Conservation (phyloP, 2,329 filamentous ascomycete species). For the Aspergillus ustus region DNA sequence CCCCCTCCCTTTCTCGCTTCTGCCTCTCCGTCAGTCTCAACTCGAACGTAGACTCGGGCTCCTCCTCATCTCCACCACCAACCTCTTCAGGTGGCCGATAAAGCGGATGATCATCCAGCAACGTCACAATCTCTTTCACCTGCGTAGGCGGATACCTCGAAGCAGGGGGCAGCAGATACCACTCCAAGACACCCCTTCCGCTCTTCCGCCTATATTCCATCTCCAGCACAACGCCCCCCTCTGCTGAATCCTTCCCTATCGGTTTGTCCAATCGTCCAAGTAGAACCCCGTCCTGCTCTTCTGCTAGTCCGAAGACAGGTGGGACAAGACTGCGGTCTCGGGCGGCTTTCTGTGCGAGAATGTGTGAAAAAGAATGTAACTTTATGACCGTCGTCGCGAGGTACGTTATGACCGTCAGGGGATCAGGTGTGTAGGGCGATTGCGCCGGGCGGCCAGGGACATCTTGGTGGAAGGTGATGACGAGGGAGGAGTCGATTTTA, state of each 20-base stretch:
- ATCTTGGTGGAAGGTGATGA: constrained; percentile 83
- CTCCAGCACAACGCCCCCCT: constrained; percentile 71
- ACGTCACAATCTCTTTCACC: constrained; percentile 56
- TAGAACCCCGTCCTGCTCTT: constrained; percentile 78
- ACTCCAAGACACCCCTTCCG: constrained; percentile 76
- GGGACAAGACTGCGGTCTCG: constrained; percentile 73
- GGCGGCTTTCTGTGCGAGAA: constrained; percentile 75
- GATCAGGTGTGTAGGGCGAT: constrained; percentile 61
- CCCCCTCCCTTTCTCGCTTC: constrained; percentile 79
- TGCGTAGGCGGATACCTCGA: constrained; percentile 51
- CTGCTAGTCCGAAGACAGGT: constrained; percentile 77
- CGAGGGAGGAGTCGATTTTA: constrained; percentile 63
- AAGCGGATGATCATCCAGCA: constrained; percentile 77
- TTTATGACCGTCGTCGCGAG: constrained; percentile 86
- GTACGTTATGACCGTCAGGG: constrained; percentile 75
- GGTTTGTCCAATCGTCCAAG: constrained; percentile 60
- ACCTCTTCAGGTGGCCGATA: constrained; percentile 60
- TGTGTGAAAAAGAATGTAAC: constrained; percentile 73
- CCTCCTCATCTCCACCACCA: constrained; percentile 51
- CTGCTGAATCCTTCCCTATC: constrained; percentile 45
- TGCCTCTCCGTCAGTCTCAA: constrained; percentile 90
- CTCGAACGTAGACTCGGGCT: constrained; percentile 78
- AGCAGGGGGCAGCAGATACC: constrained; percentile 61
- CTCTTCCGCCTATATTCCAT: constrained; percentile 87
- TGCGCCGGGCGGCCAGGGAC: constrained; percentile 60